Evolutionary conservation across 2,329 filamentous ascomycete genomes (phyloP).

Genomic region (Clathrospora elynae): DNA sequence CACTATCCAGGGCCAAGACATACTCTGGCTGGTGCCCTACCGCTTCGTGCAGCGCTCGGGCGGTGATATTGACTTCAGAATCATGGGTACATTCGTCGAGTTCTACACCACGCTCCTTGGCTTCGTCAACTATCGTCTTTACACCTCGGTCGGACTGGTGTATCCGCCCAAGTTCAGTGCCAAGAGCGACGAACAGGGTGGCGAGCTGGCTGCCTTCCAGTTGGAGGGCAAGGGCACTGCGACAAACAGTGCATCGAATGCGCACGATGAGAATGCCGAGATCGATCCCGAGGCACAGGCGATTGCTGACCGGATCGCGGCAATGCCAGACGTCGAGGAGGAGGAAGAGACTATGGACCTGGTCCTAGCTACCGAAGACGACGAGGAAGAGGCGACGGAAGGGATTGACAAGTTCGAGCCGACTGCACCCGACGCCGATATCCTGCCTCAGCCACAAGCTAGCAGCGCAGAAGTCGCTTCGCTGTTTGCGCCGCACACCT

Average conservation of each 20-base stretch:
- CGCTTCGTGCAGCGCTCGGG: slow-evolving; percentile 95
- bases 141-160: slow-evolving; percentile 86
- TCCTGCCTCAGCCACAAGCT: slow-evolving; percentile 76
- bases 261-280: slow-evolving; percentile 28
- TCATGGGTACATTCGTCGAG: slow-evolving; percentile 99
- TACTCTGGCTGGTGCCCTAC: slow-evolving; percentile 96
- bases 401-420: slow-evolving; percentile 91
- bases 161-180: slow-evolving; percentile 95
- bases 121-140: slow-evolving; percentile 95
- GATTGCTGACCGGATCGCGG: slow-evolving; percentile 54
- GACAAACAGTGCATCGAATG: slow-evolving; percentile 33
- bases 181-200: slow-evolving; percentile 84
- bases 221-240: slow-evolving; percentile 74
- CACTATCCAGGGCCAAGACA: slow-evolving; percentile 93
- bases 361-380: slow-evolving; percentile 22
- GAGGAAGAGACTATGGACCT: slow-evolving; percentile 40
- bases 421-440: slow-evolving; percentile 80
- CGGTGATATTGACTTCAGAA: slow-evolving; percentile 94
- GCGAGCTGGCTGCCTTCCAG: slow-evolving; percentile 87
- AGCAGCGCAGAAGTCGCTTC: slow-evolving; percentile 69
- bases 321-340: slow-evolving; percentile 46
- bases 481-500: slow-evolving; percentile 87
- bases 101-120: slow-evolving; percentile 97
- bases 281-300: slow-evolving; percentile 54
- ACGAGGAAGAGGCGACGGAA: slow-evolving; percentile 45